These are phyloP conservation scores for Leccinum uliginosum DNA, from an alignment of 768 basidiomycete species.

Conservation along the genomic window DNA sequence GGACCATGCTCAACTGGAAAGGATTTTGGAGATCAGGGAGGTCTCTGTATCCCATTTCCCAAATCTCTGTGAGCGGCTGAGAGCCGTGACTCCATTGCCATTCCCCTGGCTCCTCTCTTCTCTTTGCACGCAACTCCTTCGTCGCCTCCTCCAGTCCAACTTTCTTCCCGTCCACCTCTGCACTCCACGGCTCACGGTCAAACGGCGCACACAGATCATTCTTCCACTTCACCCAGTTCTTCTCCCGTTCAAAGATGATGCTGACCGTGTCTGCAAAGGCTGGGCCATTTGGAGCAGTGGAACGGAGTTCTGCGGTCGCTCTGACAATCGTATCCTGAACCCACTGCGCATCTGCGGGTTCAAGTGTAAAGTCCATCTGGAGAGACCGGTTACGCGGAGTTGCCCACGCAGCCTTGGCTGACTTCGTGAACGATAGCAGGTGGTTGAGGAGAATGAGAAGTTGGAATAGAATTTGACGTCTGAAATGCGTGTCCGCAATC, in stretches of 20 bases:
- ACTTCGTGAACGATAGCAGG: constrained; percentile 68
- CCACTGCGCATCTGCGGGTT: constrained; percentile 67
- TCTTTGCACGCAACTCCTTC: constrained; percentile 42
- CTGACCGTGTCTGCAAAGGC: constrained; percentile 71
- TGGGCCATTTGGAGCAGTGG: constrained; percentile 75
- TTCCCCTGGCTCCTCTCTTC: constrained; percentile 54
- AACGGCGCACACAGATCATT: constrained; percentile 77
- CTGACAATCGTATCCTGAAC: constrained; percentile 65
- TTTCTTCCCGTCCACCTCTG: constrained; percentile 43
- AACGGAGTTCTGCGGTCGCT: constrained; percentile 51
- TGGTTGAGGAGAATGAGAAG: constrained; percentile 73
- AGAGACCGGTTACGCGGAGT: constrained; percentile 70
- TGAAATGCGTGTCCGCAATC: constrained; percentile 89
- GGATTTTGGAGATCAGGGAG: constrained; percentile 58
- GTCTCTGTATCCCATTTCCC: constrained; percentile 76
- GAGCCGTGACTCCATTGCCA: constrained; percentile 69
- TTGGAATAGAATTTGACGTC: constrained; percentile 90
- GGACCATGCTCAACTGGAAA: constrained; percentile 51
- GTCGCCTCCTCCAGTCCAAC: constrained; percentile 64
- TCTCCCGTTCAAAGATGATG: constrained; percentile 74
- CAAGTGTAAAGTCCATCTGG: constrained; percentile 79
- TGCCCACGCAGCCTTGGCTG: constrained; percentile 56
- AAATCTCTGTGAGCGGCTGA: constrained; percentile 71
- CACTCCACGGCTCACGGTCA: constrained; percentile 64
- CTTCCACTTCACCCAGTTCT: constrained; percentile 91